Percentiles rank a stretch among this genome's conserved stretches.
Evolutionary conservation across 305 asterid genomes (phyloP).

Genomic region (Fraxinus latifolia): DNA sequence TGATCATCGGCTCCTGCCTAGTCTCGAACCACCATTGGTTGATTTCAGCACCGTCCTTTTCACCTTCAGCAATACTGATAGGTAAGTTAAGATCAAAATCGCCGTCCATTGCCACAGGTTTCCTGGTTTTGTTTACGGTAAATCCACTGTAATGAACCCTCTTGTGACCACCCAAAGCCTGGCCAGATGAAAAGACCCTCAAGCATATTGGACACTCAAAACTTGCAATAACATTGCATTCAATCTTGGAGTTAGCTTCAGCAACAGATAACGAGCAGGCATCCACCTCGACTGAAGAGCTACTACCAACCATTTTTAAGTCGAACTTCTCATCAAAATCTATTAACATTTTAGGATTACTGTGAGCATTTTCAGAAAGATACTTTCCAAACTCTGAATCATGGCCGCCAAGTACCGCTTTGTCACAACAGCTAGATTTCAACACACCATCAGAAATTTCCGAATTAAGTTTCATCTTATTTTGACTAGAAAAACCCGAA

Average conservation of each 20-base stretch:
- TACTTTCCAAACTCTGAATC: slow-evolving; percentile 13
- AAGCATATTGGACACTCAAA: slow-evolving; percentile 53
- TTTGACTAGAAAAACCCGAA: slow-evolving; percentile 4
- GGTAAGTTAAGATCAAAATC: slow-evolving; percentile 53
- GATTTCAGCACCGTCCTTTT: slow-evolving; percentile 21
- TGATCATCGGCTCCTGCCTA: slow-evolving; percentile 25
- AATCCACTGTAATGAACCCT: slow-evolving; percentile 50
- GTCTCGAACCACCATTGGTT: slow-evolving; percentile 39
- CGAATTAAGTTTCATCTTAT: slow-evolving; percentile 12
- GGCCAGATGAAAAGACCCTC: slow-evolving; percentile 64
- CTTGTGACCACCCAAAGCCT: slow-evolving; percentile 80
- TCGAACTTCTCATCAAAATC: slow-evolving; percentile 19
- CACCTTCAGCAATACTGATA: slow-evolving; percentile 26
- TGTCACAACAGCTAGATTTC: slow-evolving; percentile 24
- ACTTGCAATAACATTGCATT: slow-evolving; percentile 11
- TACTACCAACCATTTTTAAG: slow-evolving; percentile 12
- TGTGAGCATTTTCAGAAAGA: slow-evolving; percentile 16
- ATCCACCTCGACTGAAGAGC: slow-evolving; percentile 4
- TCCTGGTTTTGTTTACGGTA: slow-evolving; percentile 21
- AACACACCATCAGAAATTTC: slow-evolving; percentile 1
- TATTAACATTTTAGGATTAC: slow-evolving; percentile 24
- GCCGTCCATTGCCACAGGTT: slow-evolving; percentile 23
- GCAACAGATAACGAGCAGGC: background rate
- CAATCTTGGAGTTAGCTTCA: slow-evolving; percentile 18
- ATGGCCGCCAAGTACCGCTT: slow-evolving; percentile 5